Percentiles rank a stretch among this genome's conserved stretches.
These are phyloP conservation scores for Ensete ventricosum DNA, from an alignment of 176 grass and related monocot species.

Conservation along the genomic window DNA sequence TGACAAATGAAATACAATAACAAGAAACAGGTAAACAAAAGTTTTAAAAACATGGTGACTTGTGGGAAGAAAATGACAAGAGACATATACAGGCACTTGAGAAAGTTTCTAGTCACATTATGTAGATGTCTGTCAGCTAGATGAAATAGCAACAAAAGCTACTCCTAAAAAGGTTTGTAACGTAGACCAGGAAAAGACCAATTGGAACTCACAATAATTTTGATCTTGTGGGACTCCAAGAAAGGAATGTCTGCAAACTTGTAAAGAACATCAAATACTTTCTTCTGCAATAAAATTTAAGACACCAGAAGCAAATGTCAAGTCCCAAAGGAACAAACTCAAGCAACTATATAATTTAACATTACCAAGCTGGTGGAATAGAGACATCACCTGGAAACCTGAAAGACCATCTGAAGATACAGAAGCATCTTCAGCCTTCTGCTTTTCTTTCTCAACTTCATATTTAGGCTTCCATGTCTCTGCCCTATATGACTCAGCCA, in stretches of 20 bases:
- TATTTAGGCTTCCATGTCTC: constrained; percentile 90
- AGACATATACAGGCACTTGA: not conserved
- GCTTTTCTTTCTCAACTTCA: constrained; percentile 86
- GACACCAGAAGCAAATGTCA: not conserved
- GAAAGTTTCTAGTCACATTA: not conserved
- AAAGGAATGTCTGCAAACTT: constrained; percentile 69
- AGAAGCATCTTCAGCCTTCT: constrained; percentile 55
- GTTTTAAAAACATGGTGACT: not conserved
- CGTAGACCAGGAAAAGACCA: not conserved
- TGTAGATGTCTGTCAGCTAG: not conserved
- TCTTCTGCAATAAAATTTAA: constrained; percentile 60
- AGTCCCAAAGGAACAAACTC: not conserved
- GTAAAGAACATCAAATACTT: constrained; percentile 68
- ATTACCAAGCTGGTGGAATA: not conserved
- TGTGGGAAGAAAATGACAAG: not conserved
- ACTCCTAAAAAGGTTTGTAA: not conserved
- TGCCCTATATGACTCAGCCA: constrained; percentile 52
- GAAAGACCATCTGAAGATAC: constrained; percentile 42
- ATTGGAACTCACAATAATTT: constrained; percentile 69
- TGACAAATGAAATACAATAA: not conserved
- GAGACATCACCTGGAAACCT: constrained; percentile 56
- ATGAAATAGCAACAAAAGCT: not conserved
- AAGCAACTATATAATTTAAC: too few species aligned
- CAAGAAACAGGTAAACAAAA: not conserved
- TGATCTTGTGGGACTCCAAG: constrained; percentile 75